phyloP scores from a whole-genome alignment of 495 filamentous ascomycete species.

The Trichoderma virens region DNA sequence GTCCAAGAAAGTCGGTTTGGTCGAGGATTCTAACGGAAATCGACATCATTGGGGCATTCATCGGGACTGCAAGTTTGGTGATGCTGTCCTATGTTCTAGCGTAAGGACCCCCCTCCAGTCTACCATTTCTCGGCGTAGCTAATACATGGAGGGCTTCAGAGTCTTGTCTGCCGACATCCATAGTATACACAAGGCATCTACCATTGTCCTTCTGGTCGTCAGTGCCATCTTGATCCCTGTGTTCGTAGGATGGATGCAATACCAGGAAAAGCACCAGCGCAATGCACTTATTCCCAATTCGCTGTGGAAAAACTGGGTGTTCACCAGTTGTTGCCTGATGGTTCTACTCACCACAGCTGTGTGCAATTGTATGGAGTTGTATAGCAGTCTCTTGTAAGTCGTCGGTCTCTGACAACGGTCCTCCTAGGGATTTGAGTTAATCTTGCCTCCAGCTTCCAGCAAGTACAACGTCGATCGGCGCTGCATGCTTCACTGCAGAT shows the following conservation, averaged over 20 bases:
- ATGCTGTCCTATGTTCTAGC: constrained; percentile 14
- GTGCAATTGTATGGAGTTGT: constrained; percentile 42
- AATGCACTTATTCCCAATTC: constrained; percentile 44
- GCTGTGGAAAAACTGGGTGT: constrained; percentile 42
- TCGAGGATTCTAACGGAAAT: constrained; percentile 6
- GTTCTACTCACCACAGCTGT: constrained; percentile 45
- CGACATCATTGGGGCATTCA: constrained; percentile 16
- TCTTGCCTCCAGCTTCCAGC: constrained; percentile 32
- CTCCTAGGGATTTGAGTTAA: neutral
- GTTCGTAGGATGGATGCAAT: constrained; percentile 40
- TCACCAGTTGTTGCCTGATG: constrained; percentile 42
- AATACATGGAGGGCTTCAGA: neutral
- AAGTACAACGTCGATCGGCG: constrained; percentile 34
- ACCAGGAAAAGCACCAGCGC: constrained; percentile 32
- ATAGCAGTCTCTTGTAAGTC: constrained; percentile 39
- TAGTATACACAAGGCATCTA: constrained; percentile 23
- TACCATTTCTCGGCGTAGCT: neutral
- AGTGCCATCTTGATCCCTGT: constrained; percentile 33
- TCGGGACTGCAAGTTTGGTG: constrained; percentile 11
- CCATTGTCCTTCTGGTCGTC: constrained; percentile 30
- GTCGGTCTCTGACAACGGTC: neutral
- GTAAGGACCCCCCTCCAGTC: constrained; percentile 9
- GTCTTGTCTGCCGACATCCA: neutral
- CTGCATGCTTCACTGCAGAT: constrained; percentile 43
- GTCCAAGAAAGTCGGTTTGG: neutral